Base-by-base conservation (phyloP, 148 eudicot species). In the Talinum fruticosum region DNA sequence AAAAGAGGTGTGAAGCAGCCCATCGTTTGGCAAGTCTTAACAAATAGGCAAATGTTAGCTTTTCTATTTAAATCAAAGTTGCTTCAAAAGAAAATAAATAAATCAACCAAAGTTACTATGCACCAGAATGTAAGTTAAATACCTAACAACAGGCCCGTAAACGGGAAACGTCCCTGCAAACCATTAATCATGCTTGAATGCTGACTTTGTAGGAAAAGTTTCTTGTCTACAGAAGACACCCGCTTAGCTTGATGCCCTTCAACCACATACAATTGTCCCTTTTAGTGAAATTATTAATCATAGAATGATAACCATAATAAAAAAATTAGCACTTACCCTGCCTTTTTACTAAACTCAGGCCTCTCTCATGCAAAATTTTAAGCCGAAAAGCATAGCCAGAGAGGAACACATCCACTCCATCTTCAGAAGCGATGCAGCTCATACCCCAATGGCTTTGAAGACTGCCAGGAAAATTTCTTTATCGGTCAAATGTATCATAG, bases 151-250 rank as follows among this genome's bases (percentile, higher is more conserved):
- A 24, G 94, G 87, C 29, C 96, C 97, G 81, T 87, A 96, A 69
- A 89, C 74, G 36, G 97, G 82, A 80, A 96, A 72, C 94, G 95
- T 66, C 97, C 97, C 77, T 89, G 90, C 68, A 96, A 79, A 84
- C 97, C 97, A 91, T 93, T 90, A 77, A 93, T 89, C 99, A 93
- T 96, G 83, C 97, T 90, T 64, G 97, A 84, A 82, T 96, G 99
- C 83, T 91, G 97, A 75, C 92, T 81, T 35, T 80, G 87, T 30
- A 89, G 66, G 76, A 87, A 87, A 51, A 96, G 95, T 24, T 80
- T 78, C 80, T 74, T 88, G 84, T 96, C 99, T 28, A 85, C 74
- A 3, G 92, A 88, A 75, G 91, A 85, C 68, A 91, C 90, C 80
- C 84, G 83, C 84, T 93, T 91, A 37, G 69, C 80, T 83, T 84